A percentile compares a stretch with the other conserved stretches of the same genome.
Conservation (phyloP, 2,329 filamentous ascomycete species). For the Alternaria ethzedia region DNA sequence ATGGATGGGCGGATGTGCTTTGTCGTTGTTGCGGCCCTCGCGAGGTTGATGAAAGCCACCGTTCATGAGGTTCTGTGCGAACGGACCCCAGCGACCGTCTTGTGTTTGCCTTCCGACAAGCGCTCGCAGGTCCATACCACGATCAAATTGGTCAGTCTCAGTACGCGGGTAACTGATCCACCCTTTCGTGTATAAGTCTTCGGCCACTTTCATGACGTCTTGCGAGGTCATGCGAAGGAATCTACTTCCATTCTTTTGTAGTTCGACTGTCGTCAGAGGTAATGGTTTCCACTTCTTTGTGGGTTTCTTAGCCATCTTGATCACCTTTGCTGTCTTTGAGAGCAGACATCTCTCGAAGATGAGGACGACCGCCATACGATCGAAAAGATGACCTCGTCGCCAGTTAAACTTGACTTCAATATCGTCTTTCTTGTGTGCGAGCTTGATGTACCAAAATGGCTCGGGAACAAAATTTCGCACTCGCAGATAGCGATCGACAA, state of each 20-base stretch:
- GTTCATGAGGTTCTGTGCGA: slow-evolving; percentile 75
- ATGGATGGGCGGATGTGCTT: slow-evolving; percentile 96
- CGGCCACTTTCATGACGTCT: slow-evolving; percentile 84
- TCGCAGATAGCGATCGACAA: slow-evolving; percentile 93
- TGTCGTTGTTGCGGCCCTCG: slow-evolving; percentile 87
- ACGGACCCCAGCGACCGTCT: slow-evolving; percentile 78
- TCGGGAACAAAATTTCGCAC: slow-evolving; percentile 95
- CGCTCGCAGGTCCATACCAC: slow-evolving; percentile 80
- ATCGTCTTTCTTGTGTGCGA: slow-evolving; percentile 77
- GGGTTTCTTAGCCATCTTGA: slow-evolving; percentile 85
- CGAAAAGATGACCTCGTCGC: slow-evolving; percentile 83
- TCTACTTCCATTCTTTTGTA: slow-evolving; percentile 92
- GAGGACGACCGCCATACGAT: slow-evolving; percentile 79
- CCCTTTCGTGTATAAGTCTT: slow-evolving; percentile 87
- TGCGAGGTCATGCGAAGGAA: slow-evolving; percentile 92
- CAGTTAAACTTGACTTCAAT: slow-evolving; percentile 86
- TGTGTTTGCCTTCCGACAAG: slow-evolving; percentile 84
- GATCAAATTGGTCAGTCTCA: slow-evolving; percentile 94
- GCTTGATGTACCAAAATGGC: slow-evolving; percentile 88
- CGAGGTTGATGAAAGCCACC: slow-evolving; percentile 83
- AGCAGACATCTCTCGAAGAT: slow-evolving; percentile 84
- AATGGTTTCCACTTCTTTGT: slow-evolving; percentile 94
- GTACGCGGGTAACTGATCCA: slow-evolving; percentile 98
- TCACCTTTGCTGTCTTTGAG: slow-evolving; percentile 78
- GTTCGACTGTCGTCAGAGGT: slow-evolving; percentile 91